Evolutionary conservation across 371 early-diverging fungal genomes (phyloP), one percentile per base, ranked within the genome.

Genomic region (Apophysomyces elegans): DNA sequence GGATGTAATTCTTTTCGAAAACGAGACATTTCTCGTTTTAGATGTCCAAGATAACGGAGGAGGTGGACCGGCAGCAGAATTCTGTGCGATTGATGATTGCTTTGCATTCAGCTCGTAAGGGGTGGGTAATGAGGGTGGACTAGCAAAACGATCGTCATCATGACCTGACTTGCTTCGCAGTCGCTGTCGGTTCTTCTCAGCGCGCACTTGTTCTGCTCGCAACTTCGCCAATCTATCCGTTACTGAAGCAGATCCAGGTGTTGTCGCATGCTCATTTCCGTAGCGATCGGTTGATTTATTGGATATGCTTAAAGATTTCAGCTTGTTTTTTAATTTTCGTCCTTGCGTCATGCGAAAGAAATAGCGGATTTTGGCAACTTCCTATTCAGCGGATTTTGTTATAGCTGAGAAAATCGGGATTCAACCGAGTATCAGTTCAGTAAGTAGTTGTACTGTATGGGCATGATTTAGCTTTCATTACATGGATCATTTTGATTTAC

Each of bases 191-290:
- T 66, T 66, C 8, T 45, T 47, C 35, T 61, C 58, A 12, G 67
- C 61, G 14, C 67, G 57, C 38, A 44, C 46, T 36, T 66, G 67
- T 32, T 66, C 67, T 12, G 54, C 38, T 16, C 67, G 61, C 39
- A 66, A 37, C 32, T 57, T 32, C 1, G 58, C 44, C 6, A 66
- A 13, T 2, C 58, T 61, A 35, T 58, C 46, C 2, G 62, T 57
- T 9, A 66, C 67, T 8, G 62, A 66, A 6, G 12, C 21, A 5
- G 54, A 50, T 16, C 21, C 16, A 50, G 16, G 2, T 21, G 54
- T 18, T 1, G n/a, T 50, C 21, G 54, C 3, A 50, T 50, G 7
- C 9, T 16, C 9, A 50, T 50, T 50, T 18, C 18, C 21, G 21
- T n/a, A 21, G 21, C 21, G n/a, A 50, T 50, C 54, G 4, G 54